These are phyloP conservation scores for Suillus clintonianus DNA, from an alignment of 768 basidiomycete species.

Conservation along the genomic window DNA sequence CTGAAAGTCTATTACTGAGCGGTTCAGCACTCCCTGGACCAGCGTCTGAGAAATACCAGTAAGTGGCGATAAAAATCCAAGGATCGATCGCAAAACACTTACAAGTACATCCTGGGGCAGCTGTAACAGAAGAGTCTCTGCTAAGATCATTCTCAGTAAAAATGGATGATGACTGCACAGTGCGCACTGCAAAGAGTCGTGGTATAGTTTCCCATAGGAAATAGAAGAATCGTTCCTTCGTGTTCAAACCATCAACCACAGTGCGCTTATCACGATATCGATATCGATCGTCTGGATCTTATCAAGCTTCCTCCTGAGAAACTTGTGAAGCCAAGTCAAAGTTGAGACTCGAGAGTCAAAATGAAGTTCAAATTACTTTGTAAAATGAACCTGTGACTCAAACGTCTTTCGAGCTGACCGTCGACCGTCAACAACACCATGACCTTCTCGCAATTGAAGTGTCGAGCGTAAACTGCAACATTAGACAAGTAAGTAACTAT, in stretches of 20 bases:
- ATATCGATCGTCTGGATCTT: not conserved
- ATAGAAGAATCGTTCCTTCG: not conserved
- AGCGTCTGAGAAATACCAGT: not conserved
- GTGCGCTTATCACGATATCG: not conserved
- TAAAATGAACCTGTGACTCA: not conserved
- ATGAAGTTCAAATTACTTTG: not conserved
- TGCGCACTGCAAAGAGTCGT: not conserved
- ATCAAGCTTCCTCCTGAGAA: not conserved
- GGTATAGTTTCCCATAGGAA: not conserved
- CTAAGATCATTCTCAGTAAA: not conserved
- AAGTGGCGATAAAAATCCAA: not conserved
- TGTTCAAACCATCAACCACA: not conserved
- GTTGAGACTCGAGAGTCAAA: not conserved
- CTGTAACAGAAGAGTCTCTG: not conserved
- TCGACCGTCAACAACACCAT: not conserved
- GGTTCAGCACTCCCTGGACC: not conserved
- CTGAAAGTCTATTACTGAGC: not conserved
- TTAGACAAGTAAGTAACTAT: slow-evolving; percentile 6
- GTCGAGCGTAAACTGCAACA: not conserved
- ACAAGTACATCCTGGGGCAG: not conserved
- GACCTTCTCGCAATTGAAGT: not conserved
- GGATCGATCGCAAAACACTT: not conserved
- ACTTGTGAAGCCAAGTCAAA: not conserved
- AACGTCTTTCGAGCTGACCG: not conserved
- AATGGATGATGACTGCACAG: not conserved